Evolutionary conservation across 2,329 filamentous ascomycete genomes (phyloP).

Genomic region (Blastomyces silverae): DNA sequence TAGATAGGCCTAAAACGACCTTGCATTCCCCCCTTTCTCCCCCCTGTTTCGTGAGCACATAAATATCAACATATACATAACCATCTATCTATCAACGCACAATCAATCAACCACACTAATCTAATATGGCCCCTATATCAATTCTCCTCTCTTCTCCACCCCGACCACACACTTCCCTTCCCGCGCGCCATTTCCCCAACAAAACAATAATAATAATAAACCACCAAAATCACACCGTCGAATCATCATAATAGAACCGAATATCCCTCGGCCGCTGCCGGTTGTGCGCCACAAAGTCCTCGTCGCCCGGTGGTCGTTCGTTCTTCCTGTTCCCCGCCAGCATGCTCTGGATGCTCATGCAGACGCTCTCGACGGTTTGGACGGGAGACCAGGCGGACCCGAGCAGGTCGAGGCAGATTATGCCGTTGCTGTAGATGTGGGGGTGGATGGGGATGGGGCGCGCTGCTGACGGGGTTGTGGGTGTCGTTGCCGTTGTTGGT

Average conservation of each 20-base stretch:
- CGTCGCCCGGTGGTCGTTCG: constrained; percentile 83
- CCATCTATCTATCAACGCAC: neutral
- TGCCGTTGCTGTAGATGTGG: constrained; percentile 97
- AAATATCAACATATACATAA: neutral
- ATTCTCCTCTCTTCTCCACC: no score
- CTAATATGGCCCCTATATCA: neutral
- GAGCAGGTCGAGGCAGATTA: constrained; percentile 93
- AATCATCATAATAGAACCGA: constrained; percentile 89
- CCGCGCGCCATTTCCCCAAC: no score
- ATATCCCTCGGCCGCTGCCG: constrained; percentile 77
- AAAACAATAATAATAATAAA: neutral
- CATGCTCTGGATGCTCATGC: constrained; percentile 98
- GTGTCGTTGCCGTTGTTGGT: constrained; percentile 40
- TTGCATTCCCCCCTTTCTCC: neutral
- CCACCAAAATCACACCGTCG: constrained; percentile 53
- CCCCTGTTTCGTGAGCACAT: neutral
- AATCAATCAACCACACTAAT: neutral
- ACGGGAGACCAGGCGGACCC: constrained; percentile 88
- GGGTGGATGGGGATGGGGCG: constrained; percentile 83
- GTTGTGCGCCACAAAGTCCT: constrained; percentile 78
- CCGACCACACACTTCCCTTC: no score
- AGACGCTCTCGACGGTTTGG: constrained; percentile 93
- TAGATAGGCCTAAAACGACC: neutral
- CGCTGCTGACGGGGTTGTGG: constrained; percentile 34
- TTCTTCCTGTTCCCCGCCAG: constrained; percentile 88